phyloP scores from a whole-genome alignment of 805 yeast genomes.

The Lipomyces japonicus region DNA sequence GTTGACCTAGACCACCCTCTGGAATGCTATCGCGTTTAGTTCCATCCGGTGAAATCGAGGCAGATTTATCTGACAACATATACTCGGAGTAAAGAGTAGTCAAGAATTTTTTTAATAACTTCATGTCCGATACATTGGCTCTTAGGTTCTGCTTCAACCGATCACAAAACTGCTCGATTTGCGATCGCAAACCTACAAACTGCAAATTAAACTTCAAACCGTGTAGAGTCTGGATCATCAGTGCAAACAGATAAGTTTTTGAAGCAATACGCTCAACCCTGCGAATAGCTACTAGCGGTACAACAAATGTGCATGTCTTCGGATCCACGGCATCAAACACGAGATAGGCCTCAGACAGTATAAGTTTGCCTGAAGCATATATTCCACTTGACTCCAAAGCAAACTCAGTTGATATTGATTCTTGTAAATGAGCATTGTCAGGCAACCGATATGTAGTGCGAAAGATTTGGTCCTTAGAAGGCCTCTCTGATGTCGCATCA shows the following conservation, averaged over 20 bases:
- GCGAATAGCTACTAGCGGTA: slow-evolving; percentile 74
- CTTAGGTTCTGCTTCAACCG: slow-evolving; percentile 58
- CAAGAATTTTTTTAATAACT: slow-evolving; percentile 60
- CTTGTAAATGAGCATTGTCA: slow-evolving; percentile 59
- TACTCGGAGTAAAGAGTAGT: slow-evolving; percentile 81
- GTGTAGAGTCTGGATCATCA: slow-evolving; percentile 65
- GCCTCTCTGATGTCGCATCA: slow-evolving; percentile 39
- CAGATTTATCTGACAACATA: slow-evolving; percentile 42
- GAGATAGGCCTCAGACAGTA: slow-evolving; percentile 68
- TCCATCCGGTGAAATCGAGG: slow-evolving; percentile 20
- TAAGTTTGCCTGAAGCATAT: slow-evolving; percentile 61
- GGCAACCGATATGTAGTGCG: slow-evolving; percentile 69
- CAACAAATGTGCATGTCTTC: slow-evolving; percentile 59
- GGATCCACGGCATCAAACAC: slow-evolving; percentile 72
- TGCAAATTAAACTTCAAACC: slow-evolving; percentile 62
- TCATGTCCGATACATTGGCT: slow-evolving; percentile 59
- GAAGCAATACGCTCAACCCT: slow-evolving; percentile 84
- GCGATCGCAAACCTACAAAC: slow-evolving; percentile 73
- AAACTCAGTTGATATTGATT: slow-evolving; percentile 65
- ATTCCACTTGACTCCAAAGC: slow-evolving; percentile 34
- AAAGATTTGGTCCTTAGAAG: slow-evolving; percentile 66
- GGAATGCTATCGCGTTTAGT: slow-evolving; percentile 43
- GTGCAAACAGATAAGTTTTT: slow-evolving; percentile 69
- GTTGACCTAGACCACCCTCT: slow-evolving; percentile 86
- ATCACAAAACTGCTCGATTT: slow-evolving; percentile 76